phyloP scores from a whole-genome alignment of 2,329 filamentous ascomycete species.

The Dendrostoma leiphaemia region DNA sequence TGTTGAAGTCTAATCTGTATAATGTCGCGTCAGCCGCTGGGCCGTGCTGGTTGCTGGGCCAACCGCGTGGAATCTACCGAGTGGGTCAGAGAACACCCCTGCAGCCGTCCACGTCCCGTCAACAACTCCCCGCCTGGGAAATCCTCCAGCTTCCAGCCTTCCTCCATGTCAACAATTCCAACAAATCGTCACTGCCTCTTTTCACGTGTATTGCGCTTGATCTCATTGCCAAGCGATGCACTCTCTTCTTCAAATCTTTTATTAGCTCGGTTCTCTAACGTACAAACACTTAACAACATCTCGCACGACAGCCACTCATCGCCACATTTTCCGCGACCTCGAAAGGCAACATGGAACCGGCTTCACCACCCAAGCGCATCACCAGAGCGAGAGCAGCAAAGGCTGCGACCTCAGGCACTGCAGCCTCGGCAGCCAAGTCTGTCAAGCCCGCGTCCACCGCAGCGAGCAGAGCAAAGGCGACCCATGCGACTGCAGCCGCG shows the following conservation, averaged over 20 bases:
- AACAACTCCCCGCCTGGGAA: slow-evolving; percentile 5
- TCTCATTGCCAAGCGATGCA: slow-evolving; percentile 5
- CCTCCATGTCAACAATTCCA: slow-evolving; percentile 9
- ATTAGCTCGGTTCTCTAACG: neutral
- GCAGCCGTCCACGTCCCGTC: no score
- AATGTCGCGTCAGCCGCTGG: no score
- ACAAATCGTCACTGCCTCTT: neutral
- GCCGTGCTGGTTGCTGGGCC: neutral
- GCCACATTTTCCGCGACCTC: neutral
- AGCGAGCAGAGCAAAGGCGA: slow-evolving; percentile 42
- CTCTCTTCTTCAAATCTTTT: neutral
- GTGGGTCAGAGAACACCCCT: neutral
- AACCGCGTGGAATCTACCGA: no score
- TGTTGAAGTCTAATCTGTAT: no score
- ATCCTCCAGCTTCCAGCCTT: neutral
- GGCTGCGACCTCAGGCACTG: slow-evolving; percentile 21
- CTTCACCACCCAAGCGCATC: slow-evolving; percentile 27
- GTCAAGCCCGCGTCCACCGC: slow-evolving; percentile 48
- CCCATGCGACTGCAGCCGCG: slow-evolving; percentile 22
- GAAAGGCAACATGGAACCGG: slow-evolving; percentile 22
- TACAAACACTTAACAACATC: neutral
- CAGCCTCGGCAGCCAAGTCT: slow-evolving; percentile 24
- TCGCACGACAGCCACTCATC: neutral
- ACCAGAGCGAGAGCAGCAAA: slow-evolving; percentile 41
- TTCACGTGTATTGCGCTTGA: slow-evolving; percentile 1